phyloP scores from a whole-genome alignment of 331 rosid genomes.

The Erythrophleum ivorense region DNA sequence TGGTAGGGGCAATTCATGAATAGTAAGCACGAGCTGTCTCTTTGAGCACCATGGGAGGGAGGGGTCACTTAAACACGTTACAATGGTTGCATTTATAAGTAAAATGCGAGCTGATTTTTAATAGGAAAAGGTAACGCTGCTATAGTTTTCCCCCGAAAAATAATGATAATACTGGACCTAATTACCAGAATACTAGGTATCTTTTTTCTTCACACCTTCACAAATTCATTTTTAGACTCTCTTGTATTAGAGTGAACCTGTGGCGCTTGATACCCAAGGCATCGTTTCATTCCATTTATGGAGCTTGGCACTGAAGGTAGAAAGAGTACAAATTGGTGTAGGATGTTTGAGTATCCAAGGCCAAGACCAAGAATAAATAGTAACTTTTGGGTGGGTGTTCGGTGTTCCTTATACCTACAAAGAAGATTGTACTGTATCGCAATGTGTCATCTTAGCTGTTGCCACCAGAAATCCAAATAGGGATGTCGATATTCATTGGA shows the following conservation, averaged over 20 bases:
- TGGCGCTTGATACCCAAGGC: no score
- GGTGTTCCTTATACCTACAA: background rate
- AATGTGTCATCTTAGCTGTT: background rate
- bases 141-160: background rate
- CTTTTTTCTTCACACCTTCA: no score
- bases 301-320: no score
- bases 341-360: no score
- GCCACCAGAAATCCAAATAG: background rate
- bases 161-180: background rate
- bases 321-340: background rate
- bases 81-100: background rate
- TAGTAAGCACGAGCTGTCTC: slow-evolving; percentile 34
- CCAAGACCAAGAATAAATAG: background rate
- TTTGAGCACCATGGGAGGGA: background rate
- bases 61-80: background rate
- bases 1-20: slow-evolving; percentile 33
- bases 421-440: background rate
- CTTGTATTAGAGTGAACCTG: no score
- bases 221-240: no score
- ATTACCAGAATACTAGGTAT: no score
- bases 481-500: background rate
- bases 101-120: slow-evolving; percentile 12
- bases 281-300: no score
- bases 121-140: background rate
- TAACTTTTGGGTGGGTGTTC: background rate